Conservation (phyloP, 192 early-diverging fungal genomes). For the Umbelopsis sp. region DNA sequence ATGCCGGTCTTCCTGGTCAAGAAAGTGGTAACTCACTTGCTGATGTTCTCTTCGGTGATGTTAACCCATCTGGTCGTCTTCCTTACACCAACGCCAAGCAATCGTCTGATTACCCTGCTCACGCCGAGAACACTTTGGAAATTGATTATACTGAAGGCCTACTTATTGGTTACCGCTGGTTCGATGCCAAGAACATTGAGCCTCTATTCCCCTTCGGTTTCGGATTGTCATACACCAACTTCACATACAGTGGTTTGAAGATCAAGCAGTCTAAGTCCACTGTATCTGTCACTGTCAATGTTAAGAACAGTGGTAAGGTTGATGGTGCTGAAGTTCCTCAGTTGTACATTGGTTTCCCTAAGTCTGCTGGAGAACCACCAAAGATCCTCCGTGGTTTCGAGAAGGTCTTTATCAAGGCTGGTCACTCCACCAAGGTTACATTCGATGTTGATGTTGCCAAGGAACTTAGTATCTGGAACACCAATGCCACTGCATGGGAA, state of each 20-base stretch:
- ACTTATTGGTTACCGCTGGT: slow-evolving; percentile 55
- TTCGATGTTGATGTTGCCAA: slow-evolving; percentile 33
- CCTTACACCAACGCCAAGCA: slow-evolving; percentile 59
- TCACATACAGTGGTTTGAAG: slow-evolving; percentile 42
- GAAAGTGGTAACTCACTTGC: slow-evolving; percentile 66
- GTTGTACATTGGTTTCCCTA: slow-evolving; percentile 41
- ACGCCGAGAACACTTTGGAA: slow-evolving; percentile 2
- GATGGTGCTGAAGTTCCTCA: slow-evolving; percentile 43
- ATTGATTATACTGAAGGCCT: slow-evolving; percentile 60
- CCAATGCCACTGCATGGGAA: slow-evolving; percentile 33
- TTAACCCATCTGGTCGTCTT: slow-evolving; percentile 60
- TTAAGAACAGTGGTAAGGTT: slow-evolving; percentile 37
- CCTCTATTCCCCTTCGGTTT: slow-evolving; percentile 61
- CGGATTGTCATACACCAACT: slow-evolving; percentile 68
- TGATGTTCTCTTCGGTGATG: slow-evolving; percentile 65
- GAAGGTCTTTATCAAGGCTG: slow-evolving; percentile 22
- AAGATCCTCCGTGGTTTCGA: slow-evolving; percentile 34
- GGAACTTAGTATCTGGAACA: slow-evolving; percentile 54
- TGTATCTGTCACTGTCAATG: slow-evolving; percentile 31
- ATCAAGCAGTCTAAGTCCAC: background rate
- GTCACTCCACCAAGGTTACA: slow-evolving; percentile 32
- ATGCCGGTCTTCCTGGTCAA: slow-evolving; percentile 62
- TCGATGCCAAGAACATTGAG: slow-evolving; percentile 45
- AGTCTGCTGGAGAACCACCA: slow-evolving; percentile 38
- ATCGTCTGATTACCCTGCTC: slow-evolving; percentile 41